Conservation (phyloP, 1,284 basidiomycete species). For the Ganoderma resinaceum region DNA sequence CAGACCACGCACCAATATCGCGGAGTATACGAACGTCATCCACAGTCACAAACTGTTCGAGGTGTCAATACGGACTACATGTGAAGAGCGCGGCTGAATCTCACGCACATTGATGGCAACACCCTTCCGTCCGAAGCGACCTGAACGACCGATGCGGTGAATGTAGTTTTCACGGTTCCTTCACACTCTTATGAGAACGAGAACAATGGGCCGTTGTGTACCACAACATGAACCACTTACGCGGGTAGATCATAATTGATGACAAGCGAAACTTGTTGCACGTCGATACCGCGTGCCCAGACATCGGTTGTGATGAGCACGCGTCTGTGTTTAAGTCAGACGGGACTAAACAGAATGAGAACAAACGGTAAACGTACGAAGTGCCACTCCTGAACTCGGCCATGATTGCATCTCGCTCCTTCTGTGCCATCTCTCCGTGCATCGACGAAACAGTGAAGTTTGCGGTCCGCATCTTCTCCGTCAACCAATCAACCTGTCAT, state of each 20-base stretch:
- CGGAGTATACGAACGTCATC: slow-evolving; percentile 91
- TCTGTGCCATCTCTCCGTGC: slow-evolving; percentile 99
- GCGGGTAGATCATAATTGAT: slow-evolving; percentile 98
- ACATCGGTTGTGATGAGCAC: slow-evolving; percentile 98
- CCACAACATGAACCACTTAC: slow-evolving; percentile 53
- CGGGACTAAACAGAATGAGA: not conserved
- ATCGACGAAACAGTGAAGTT: slow-evolving; percentile 98
- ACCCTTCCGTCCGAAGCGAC: slow-evolving; percentile 95
- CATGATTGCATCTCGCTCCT: slow-evolving; percentile 99
- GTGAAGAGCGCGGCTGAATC: not conserved
- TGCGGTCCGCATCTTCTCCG: slow-evolving; percentile 97
- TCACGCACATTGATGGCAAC: slow-evolving; percentile 85
- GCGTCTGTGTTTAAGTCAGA: slow-evolving; percentile 57
- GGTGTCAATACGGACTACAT: not conserved
- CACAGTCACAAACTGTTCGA: slow-evolving; percentile 83
- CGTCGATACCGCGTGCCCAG: slow-evolving; percentile 98
- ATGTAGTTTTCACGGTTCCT: slow-evolving; percentile 99
- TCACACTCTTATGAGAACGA: slow-evolving; percentile 10
- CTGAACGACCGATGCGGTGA: slow-evolving; percentile 95
- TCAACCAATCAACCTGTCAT: slow-evolving; percentile 93
- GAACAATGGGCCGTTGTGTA: not conserved
- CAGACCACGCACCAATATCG: slow-evolving; percentile 76
- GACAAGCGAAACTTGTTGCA: slow-evolving; percentile 97
- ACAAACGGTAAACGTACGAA: slow-evolving; percentile 62
- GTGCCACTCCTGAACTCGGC: slow-evolving; percentile 96